Conservation (phyloP, 2,329 filamentous ascomycete genomes). For the Fusarium sp. region DNA sequence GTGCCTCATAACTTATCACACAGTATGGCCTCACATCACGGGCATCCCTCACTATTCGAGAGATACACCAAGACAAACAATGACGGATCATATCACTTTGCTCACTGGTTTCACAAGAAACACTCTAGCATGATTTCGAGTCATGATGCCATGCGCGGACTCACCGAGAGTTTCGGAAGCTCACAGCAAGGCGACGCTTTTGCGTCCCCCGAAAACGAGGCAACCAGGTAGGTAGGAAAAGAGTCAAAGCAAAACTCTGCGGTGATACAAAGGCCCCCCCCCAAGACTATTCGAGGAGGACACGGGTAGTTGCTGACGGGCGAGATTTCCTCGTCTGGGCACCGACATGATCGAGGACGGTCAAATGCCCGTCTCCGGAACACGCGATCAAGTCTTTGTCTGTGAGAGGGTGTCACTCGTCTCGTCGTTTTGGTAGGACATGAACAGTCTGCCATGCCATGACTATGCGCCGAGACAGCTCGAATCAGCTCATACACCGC, state of each 20-base stretch:
- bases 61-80: neutral
- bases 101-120: neutral
- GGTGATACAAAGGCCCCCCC: neutral
- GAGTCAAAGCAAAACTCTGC: neutral
- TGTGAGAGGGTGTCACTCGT: slow-evolving; percentile 13
- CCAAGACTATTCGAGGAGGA: neutral
- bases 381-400: neutral
- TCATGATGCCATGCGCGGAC: slow-evolving; percentile 7
- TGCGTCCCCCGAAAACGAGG: neutral
- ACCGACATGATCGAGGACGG: slow-evolving; percentile 1
- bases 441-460: neutral
- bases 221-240: neutral
- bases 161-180: slow-evolving; percentile 1
- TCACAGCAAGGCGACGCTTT: slow-evolving; percentile 8
- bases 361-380: neutral
- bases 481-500: neutral
- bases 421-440: neutral
- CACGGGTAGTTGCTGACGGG: slow-evolving; percentile 12
- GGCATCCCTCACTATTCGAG: neutral
- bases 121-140: slow-evolving; percentile 5
- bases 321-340: neutral
- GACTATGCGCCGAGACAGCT: neutral
- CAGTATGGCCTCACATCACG: neutral
- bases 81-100: neutral
- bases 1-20: neutral